Percentiles rank a stretch among this genome's conserved stretches.
phyloP scores from a whole-genome alignment of 2,329 filamentous ascomycete genomes.

The Aspergillus sojae region DNA sequence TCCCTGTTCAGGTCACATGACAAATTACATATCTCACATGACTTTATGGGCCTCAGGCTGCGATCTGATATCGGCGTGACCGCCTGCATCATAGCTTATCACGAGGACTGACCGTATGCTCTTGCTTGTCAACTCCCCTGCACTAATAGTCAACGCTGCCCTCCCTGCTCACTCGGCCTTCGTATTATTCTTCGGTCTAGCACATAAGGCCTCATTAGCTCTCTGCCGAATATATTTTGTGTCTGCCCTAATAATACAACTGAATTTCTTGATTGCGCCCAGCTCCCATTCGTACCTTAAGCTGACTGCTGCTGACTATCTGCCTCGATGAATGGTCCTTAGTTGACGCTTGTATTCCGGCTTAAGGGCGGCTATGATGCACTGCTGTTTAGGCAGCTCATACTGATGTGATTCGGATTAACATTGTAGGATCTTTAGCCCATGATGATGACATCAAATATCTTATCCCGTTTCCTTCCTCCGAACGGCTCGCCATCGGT shows the following conservation, averaged over 20 bases:
- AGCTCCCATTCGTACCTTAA: neutral
- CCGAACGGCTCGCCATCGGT: slow-evolving; percentile 53
- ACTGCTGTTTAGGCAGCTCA: slow-evolving; percentile 14
- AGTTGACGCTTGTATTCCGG: slow-evolving; percentile 14
- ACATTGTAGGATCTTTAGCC: slow-evolving; percentile 5
- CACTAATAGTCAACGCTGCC: neutral
- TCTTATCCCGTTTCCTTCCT: slow-evolving; percentile 49
- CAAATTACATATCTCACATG: neutral
- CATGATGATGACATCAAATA: slow-evolving; percentile 47
- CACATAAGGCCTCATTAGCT: neutral
- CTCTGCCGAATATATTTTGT: neutral
- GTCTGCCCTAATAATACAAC: neutral
- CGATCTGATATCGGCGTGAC: slow-evolving; percentile 7
- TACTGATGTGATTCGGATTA: slow-evolving; percentile 7
- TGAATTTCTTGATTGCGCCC: neutral
- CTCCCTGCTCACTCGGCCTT: neutral
- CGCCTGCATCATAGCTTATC: slow-evolving; percentile 17
- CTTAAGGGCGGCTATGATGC: slow-evolving; percentile 15
- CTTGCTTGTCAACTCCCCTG: slow-evolving; percentile 3
- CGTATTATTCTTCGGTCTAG: neutral
- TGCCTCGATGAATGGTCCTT: slow-evolving; percentile 16
- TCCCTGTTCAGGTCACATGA: slow-evolving; percentile 12
- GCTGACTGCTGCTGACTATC: neutral
- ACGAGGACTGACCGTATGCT: slow-evolving; percentile 7
- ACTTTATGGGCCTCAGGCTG: slow-evolving; percentile 17